Evolutionary conservation across 805 yeast genomes (phyloP), one percentile per base, ranked within the genome.

Genomic region (Candida wancherniae): DNA sequence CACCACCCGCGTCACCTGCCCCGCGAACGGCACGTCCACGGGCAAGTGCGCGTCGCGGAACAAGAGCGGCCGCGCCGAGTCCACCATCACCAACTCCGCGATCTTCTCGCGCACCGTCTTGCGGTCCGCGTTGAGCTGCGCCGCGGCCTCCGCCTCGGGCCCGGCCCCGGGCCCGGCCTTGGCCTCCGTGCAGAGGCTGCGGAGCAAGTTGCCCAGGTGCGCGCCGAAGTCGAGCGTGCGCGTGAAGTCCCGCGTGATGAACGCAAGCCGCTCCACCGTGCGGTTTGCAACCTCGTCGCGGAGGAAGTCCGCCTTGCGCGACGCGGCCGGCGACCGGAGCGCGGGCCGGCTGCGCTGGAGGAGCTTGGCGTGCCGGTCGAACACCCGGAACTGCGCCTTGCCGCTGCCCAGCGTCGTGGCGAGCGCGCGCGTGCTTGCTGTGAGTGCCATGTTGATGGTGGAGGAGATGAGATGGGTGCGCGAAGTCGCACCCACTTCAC

Each of bases 211-310:
- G 1, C 94, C 94, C 32, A 79, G 67, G 27, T 83, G 77, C 8
- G 80, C 69, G 3, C 95, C 95, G 35, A 82, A 70, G 50, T 85
- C 94, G 36, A 84, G 57, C 20, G 80, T 69, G 13, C 63, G 61
- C 12, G 69, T 61, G 45, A 84, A 78, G 14, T 71, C 70, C 28
- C 87, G 64, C 26, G 81, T 76, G 28, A 85, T 71, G 53, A 83
- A 80, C 2, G 86, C 77, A 31, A 85, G 55, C 41, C 95, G 66
- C 40, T 84, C 94, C 15, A 84, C 74, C 7, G 87, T 77, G 31
- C 84, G 71, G 15, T 65, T 49, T 1, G 92, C 87, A 6, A 83
- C 75, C 50, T 84, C 92, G 47, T 80, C 78, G 24, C 87, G 65
- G 15, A 85, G 57, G 47, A 84, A 85, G 42, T 85, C 94, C 8